Percentiles rank a stretch among this genome's conserved stretches.
Evolutionary conservation across 164 flowering plant species (phyloP).

Genomic region (Piper betle): DNA sequence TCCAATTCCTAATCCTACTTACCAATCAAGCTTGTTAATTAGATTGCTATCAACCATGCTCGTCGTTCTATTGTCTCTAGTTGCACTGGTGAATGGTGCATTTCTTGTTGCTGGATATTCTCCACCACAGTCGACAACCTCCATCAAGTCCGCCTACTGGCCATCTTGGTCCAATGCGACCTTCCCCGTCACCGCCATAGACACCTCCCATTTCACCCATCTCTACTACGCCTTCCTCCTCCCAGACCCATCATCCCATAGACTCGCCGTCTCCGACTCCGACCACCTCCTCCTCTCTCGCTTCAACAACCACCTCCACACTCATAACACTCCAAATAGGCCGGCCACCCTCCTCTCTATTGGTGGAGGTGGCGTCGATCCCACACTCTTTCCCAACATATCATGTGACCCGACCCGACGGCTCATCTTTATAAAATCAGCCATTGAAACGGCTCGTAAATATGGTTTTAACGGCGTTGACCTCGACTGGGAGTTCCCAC

Average conservation of each 20-base stretch:
- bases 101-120: neutral
- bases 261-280: constrained; percentile 7
- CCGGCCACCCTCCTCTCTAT: constrained; percentile 21
- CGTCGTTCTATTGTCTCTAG: neutral
- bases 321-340: constrained; percentile 10
- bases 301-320: constrained; percentile 13
- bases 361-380: constrained; percentile 17
- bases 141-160: constrained; percentile 21
- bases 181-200: constrained; percentile 14
- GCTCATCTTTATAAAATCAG: too few species aligned
- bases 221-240: too few species aligned
- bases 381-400: constrained; percentile 11
- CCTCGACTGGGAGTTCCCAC: too few species aligned
- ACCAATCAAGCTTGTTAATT: too few species aligned
- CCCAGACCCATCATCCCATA: constrained; percentile 13
- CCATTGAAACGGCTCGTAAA: too few species aligned
- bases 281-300: constrained; percentile 13
- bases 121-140: neutral
- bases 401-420: constrained; percentile 3
- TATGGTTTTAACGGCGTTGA: too few species aligned
- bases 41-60: neutral
- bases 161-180: constrained; percentile 10
- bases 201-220: constrained; percentile 28
- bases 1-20: too few species aligned
- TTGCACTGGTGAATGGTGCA: neutral